A percentile compares a stretch with the other conserved stretches of the same genome.
Conservation (phyloP, 2,329 filamentous ascomycete genomes). For the Botrytis hyacinthi region DNA sequence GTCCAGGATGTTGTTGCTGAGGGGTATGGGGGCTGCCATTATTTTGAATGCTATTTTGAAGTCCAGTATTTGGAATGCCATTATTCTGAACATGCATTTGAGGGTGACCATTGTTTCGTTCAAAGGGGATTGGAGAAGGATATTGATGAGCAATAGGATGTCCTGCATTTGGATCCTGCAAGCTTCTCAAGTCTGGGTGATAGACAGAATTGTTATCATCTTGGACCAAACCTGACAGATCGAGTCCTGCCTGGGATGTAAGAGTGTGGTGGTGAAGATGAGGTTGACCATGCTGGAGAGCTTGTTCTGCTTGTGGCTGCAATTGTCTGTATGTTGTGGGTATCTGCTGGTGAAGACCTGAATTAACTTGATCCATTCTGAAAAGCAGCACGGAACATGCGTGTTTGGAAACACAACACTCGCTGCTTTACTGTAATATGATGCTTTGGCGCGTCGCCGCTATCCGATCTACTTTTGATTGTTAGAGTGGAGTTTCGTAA, state of each 20-base stretch:
- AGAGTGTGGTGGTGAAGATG: conserved; percentile 38
- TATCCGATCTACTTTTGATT: conserved; percentile 5
- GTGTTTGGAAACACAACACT: conserved; percentile 24
- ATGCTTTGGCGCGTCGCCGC: conserved; percentile 15
- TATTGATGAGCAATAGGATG: conserved; percentile 33
- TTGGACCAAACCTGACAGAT: conserved; percentile 41
- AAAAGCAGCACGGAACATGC: conserved; percentile 31
- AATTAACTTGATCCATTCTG: conserved; percentile 35
- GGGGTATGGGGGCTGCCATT: conserved; percentile 26
- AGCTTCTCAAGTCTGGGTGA: conserved; percentile 38
- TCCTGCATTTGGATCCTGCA: conserved; percentile 39
- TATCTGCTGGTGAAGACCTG: conserved; percentile 37
- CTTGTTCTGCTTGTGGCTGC: conserved; percentile 38
- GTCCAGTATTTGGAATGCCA: conserved; percentile 37
- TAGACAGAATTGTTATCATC: conserved; percentile 43
- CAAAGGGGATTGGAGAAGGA: conserved; percentile 40
- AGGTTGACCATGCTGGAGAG: conserved; percentile 37
- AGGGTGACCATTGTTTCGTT: conserved; percentile 38
- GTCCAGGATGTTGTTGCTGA: conserved; percentile 41
- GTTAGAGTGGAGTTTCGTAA: conserved; percentile 13
- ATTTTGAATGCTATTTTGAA: conserved; percentile 35
- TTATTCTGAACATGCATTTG: conserved; percentile 36
- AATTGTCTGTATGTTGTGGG: conserved; percentile 35
- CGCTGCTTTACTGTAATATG: conserved; percentile 38
- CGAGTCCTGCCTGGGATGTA: conserved; percentile 41